Conservation (phyloP, 352 stramenopile species). For the Peronospora destructor region DNA sequence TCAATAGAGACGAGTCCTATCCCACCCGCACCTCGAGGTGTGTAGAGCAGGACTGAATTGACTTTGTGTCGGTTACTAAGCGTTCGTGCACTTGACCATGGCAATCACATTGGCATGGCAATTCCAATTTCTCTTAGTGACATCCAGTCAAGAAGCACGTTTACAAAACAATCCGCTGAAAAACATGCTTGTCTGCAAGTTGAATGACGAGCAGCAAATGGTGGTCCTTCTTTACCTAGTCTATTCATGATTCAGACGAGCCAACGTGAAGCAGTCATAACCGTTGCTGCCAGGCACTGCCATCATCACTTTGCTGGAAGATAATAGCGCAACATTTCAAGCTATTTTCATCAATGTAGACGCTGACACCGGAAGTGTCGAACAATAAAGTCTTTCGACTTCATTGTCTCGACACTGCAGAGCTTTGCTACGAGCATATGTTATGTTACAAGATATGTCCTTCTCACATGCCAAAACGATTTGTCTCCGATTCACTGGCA, state of each 20-base stretch:
- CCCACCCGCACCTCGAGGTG: no score
- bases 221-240: neutral
- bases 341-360: neutral
- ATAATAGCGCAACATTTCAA: neutral
- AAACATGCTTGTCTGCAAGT: neutral
- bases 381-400: no score
- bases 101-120: no score
- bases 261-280: neutral
- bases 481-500: slow-evolving; percentile 2
- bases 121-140: no score
- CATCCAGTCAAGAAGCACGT: neutral
- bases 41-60: no score
- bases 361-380: no score
- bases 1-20: no score
- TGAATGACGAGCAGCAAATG: neutral
- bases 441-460: neutral
- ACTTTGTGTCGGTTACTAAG: no score
- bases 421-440: neutral
- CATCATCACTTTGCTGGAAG: neutral
- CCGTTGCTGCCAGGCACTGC: neutral
- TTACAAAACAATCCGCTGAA: neutral
- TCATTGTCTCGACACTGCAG: neutral
- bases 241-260: neutral
- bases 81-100: no score
- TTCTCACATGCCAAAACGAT: neutral